Evolutionary conservation across 2,329 filamentous ascomycete species (phyloP), one percentile per base, ranked within the genome.

Genomic region (Trichoderma sp.): DNA sequence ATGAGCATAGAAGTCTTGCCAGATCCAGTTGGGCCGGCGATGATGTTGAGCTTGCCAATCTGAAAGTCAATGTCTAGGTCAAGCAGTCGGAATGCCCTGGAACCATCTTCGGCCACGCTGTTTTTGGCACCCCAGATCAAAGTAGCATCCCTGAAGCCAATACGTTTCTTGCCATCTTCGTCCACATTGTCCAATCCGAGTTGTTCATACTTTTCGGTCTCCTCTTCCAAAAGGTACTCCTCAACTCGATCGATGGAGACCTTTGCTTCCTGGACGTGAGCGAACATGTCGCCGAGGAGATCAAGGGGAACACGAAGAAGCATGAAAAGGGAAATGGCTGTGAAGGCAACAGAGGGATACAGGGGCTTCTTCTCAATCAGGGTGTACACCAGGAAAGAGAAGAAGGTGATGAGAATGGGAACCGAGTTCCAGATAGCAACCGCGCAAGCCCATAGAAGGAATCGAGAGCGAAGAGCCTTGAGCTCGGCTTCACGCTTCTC

Each of bases 371-470:
- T 90, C 85, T 99, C 96, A 12, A 98, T 88, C 14, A 95, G 87
- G 0, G 97, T 98, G 84, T 98, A 99, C 64, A 98, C 90, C 76
- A 98, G 86, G 88, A 99, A 99, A 2, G 95, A 98, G 83, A 97
- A 93, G 85, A 99, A 97, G 0, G 97, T 98, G 82, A 99, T 99
- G 75, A 98, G 85, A 65, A 98, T 92, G 2, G 97, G 97, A 11
- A 97, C 95, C 33, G 95, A 96, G 83, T 97, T 98, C 97, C 97
- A 99, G 75, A 98, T 92, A 75, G 95, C 97, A 69, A 97, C 96
- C 77, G 97, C 96, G 77, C 91, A 86, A 14, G 96, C 94, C 96
- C 96, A 99, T 53, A 98, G 88, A 78, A 98, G 91, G 85, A 97
- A 99, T 76, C 96, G 91, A 53, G 90, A 90, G 75, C 95, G 92